These are phyloP conservation scores for Aspergillus bertholletiae DNA, from an alignment of 495 filamentous ascomycete genomes.

Conservation along the genomic window DNA sequence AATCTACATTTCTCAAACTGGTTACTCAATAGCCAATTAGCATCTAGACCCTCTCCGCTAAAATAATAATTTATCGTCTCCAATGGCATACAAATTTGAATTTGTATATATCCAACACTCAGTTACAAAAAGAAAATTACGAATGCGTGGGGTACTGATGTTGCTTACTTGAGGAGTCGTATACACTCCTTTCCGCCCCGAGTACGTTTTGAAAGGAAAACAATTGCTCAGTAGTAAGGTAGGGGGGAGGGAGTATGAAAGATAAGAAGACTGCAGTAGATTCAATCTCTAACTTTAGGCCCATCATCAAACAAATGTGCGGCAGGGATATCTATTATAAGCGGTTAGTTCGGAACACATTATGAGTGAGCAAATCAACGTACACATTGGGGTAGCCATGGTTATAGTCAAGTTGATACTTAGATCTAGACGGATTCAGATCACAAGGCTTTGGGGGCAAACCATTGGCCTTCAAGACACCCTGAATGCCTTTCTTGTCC, in stretches of 20 bases:
- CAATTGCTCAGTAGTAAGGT: background rate
- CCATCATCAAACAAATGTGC: slow-evolving; percentile 45
- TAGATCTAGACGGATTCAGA: slow-evolving; percentile 41
- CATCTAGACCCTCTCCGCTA: no score
- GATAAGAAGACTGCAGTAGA: background rate
- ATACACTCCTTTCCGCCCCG: background rate
- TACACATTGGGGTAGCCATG: slow-evolving; percentile 52
- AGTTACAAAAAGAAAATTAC: no score
- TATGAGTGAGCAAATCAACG: slow-evolving; percentile 12
- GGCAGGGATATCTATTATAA: slow-evolving; percentile 47
- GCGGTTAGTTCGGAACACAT: slow-evolving; percentile 17
- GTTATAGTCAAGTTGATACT: slow-evolving; percentile 42
- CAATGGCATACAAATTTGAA: no score
- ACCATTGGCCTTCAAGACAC: slow-evolving; percentile 67
- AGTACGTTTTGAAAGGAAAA: no score
- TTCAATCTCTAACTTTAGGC: slow-evolving; percentile 1
- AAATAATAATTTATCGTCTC: no score
- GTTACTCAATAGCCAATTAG: no score
- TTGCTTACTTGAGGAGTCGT: no score
- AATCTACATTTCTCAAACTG: no score
- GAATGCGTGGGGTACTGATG: no score
- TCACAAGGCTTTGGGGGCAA: slow-evolving; percentile 81
- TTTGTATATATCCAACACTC: no score
- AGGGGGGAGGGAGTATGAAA: background rate
- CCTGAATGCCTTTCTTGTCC: slow-evolving; percentile 56